phyloP scores from a whole-genome alignment of 2,329 filamentous ascomycete genomes.

The Penicillium brevicompactum region DNA sequence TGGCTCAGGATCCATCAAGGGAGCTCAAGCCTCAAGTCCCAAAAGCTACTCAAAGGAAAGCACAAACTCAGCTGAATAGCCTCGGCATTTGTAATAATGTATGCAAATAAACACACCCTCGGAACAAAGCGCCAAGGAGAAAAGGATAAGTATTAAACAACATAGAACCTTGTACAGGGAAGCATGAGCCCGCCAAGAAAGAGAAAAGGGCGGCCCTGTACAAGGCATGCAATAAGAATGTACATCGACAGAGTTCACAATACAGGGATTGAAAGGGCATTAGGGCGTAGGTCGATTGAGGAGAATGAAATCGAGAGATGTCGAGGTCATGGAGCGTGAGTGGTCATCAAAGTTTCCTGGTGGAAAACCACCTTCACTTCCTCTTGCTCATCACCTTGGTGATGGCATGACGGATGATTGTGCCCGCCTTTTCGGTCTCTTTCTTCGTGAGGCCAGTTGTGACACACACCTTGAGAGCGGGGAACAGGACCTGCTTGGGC shows the following conservation, averaged over 20 bases:
- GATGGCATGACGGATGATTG: slow-evolving; percentile 84
- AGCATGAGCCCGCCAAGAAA: slow-evolving; percentile 13
- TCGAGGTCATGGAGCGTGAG: slow-evolving; percentile 27
- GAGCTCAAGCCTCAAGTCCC: neutral
- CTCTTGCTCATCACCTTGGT: slow-evolving; percentile 78
- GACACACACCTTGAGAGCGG: slow-evolving; percentile 88
- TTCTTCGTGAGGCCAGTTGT: slow-evolving; percentile 87
- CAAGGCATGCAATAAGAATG: slow-evolving; percentile 24
- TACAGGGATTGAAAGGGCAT: slow-evolving; percentile 23
- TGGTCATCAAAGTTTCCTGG: slow-evolving; percentile 17
- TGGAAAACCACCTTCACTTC: slow-evolving; percentile 37
- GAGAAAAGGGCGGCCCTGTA: slow-evolving; percentile 21
- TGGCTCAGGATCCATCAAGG: too few species aligned
- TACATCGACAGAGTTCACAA: slow-evolving; percentile 27
- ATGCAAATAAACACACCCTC: slow-evolving; percentile 7
- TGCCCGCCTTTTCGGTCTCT: slow-evolving; percentile 92
- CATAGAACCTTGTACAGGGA: slow-evolving; percentile 22
- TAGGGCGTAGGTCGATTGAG: slow-evolving; percentile 21
- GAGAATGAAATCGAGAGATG: slow-evolving; percentile 11
- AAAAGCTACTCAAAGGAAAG: neutral
- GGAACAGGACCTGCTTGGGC: slow-evolving; percentile 69
- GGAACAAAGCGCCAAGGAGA: slow-evolving; percentile 6
- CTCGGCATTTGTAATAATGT: neutral
- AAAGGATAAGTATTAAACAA: slow-evolving; percentile 29
- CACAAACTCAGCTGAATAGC: neutral